Evolutionary conservation across 1,139 yeast species (phyloP).

Genomic region (Candida labiduridarum): DNA sequence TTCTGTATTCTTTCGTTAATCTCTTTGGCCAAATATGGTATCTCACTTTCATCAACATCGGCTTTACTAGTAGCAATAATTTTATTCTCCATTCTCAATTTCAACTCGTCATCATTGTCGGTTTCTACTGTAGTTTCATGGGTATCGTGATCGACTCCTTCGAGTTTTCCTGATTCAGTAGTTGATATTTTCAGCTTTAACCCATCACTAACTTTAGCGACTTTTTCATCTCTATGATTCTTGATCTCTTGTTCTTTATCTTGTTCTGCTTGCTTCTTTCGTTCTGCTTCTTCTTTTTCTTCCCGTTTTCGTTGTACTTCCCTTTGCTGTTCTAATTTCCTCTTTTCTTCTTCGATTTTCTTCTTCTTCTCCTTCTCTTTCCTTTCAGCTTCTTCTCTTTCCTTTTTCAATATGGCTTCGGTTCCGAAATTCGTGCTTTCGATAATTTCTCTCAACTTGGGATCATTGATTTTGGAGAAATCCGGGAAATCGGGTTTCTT

Average conservation of each 20-base stretch:
- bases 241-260: neutral
- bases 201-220: conserved; percentile 7
- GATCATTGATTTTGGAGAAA: conserved; percentile 13
- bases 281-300: conserved; percentile 10
- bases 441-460: conserved; percentile 20
- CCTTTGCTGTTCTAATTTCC: conserved; percentile 12
- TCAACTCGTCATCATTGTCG: conserved; percentile 3
- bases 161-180: conserved; percentile 10
- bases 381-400: conserved; percentile 12
- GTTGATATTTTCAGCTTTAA: conserved; percentile 9
- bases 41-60: conserved; percentile 11
- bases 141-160: conserved; percentile 9
- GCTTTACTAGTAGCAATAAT: conserved; percentile 15
- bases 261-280: neutral
- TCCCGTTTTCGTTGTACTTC: conserved; percentile 9
- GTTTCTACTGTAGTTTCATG: conserved; percentile 7
- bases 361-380: conserved; percentile 8
- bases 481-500: conserved; percentile 11
- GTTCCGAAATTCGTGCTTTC: conserved; percentile 27
- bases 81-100: conserved; percentile 13
- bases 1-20: conserved; percentile 24
- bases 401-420: conserved; percentile 13
- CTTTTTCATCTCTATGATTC: conserved; percentile 1
- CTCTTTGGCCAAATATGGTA: conserved; percentile 15
- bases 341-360: conserved; percentile 13